Conservation (phyloP, 2,329 filamentous ascomycete species). For the Arthroderma sp. region DNA sequence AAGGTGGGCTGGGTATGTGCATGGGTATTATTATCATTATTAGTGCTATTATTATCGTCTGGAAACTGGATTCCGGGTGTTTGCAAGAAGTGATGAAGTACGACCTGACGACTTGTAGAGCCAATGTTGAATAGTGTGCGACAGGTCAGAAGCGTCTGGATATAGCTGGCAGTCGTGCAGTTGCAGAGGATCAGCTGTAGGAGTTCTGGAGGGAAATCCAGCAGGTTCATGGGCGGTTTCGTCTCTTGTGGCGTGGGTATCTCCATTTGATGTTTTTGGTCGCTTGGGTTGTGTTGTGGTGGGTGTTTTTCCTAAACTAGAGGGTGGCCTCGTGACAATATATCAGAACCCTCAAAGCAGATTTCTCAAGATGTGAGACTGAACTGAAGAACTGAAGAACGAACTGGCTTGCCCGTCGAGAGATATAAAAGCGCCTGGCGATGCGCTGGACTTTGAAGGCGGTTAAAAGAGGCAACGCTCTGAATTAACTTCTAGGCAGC, state of each 20-base stretch:
- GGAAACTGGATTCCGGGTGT: conserved; percentile 20
- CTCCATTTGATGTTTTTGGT: not conserved
- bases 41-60: conserved; percentile 4
- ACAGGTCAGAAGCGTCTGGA: conserved; percentile 26
- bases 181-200: conserved; percentile 25
- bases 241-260: no score
- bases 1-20: conserved; percentile 9
- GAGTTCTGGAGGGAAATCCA: conserved; percentile 30
- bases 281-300: not conserved
- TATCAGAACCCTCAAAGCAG: no score
- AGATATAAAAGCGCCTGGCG: no score
- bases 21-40: not conserved
- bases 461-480: no score
- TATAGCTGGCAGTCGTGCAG: conserved; percentile 22
- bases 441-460: no score
- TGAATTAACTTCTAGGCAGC: no score
- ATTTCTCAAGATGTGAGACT: no score
- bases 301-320: no score
- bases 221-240: conserved; percentile 9
- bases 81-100: conserved; percentile 24
- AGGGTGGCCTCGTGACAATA: no score
- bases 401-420: no score
- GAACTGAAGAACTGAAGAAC: no score
- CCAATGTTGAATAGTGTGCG: conserved; percentile 24
- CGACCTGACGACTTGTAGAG: conserved; percentile 20